phyloP scores from a whole-genome alignment of 2,329 filamentous ascomycete species.

The Dactylellina sp. region DNA sequence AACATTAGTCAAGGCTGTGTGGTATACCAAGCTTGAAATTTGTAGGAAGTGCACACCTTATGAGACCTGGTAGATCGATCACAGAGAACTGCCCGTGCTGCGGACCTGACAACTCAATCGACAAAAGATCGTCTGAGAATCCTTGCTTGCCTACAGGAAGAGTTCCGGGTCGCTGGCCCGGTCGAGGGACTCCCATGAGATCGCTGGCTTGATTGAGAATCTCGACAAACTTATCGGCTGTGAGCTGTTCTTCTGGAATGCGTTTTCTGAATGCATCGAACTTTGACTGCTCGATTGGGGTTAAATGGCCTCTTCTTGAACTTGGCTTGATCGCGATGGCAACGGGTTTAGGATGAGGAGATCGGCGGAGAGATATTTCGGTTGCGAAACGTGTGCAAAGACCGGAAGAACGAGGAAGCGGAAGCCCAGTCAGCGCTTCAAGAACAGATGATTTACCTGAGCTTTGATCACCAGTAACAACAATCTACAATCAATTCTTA shows the following conservation, averaged over 20 bases:
- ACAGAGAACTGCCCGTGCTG: constrained; percentile 45
- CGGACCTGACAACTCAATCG: constrained; percentile 30
- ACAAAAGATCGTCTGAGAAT: constrained; percentile 36
- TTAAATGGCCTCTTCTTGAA: neutral
- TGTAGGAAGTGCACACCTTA: too few species aligned
- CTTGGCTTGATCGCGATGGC: constrained; percentile 57
- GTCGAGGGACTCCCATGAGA: constrained; percentile 31
- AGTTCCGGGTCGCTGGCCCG: neutral
- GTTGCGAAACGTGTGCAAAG: constrained; percentile 67
- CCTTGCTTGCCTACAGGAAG: neutral
- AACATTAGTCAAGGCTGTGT: too few species aligned
- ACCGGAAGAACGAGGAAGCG: constrained; percentile 63
- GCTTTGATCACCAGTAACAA: constrained; percentile 65
- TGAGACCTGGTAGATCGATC: constrained; percentile 36
- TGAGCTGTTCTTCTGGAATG: constrained; percentile 46
- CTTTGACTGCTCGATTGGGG: neutral
- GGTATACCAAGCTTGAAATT: too few species aligned
- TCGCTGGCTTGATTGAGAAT: constrained; percentile 43
- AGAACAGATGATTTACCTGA: constrained; percentile 63
- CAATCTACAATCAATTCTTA: constrained; percentile 60
- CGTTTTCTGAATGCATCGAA: constrained; percentile 29
- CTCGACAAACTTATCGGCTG: constrained; percentile 27
- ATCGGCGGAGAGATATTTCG: constrained; percentile 65
- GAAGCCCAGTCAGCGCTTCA: constrained; percentile 62
- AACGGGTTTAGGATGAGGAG: constrained; percentile 58